Evolutionary conservation across 345 rosid genomes (phyloP), one percentile per base, ranked within the genome.

Genomic region (Salix dunnii): DNA sequence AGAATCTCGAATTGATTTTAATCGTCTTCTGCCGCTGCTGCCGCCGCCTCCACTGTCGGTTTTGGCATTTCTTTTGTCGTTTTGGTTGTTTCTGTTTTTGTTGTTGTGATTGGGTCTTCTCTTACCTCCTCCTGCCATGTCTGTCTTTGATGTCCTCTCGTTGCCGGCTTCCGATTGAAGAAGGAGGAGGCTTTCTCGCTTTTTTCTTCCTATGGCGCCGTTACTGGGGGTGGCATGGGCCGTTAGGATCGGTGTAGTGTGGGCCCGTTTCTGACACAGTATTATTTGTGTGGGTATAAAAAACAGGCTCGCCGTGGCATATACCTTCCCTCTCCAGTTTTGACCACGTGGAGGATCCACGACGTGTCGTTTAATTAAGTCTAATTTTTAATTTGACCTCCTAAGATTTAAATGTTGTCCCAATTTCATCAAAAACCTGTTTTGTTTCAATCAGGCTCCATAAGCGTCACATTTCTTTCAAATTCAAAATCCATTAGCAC

Each of bases 51-150:
- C 81, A 17, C 74, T 40, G 25, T 71, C 85, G 42, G 43, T 70
- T 17, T 61, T 48, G 61, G 14, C 60, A 43, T 73, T 75, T 25
- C 31, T 72, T 13, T 42, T 72, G 20, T 28, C 65, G 23, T 23
- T 40, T 43, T 55, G 33, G 11, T 49, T 69, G 3, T 58, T 20
- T 23, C 51, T 53, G 53, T 42, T 51, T 46, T 18, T n/a, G 61
- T 16, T 58, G 35, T 43, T 70, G 49, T 21, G 46, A 28, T 13
- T 42, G 18, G 94, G 60, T 78, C 81, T 86, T 76, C 90, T 82
- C 84, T 46, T 88, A 25, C 87, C 86, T 28, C 88, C 83, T 40
- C 91, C 87, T n/a, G 85, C 85, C 96, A 91, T 91, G 70, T 72
- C 55, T 53, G 67, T 35, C 3, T 51, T 58, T 27, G 28, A 23